Conservation (phyloP, 257 asterid genomes). For the Solanum appendiculatum region DNA sequence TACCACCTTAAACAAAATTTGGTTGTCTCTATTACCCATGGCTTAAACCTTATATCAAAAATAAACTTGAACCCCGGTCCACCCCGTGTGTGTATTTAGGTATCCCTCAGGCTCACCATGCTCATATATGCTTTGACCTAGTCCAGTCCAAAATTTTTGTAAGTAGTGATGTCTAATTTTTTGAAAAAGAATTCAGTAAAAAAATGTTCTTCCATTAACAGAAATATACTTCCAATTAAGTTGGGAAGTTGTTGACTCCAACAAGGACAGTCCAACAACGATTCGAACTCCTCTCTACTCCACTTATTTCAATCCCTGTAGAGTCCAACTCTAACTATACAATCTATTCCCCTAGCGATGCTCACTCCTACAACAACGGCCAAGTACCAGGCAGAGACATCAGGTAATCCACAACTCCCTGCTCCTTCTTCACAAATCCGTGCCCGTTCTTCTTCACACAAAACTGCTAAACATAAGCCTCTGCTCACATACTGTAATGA, state of each 20-base stretch:
- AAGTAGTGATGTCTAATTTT: background rate
- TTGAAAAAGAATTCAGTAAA: background rate
- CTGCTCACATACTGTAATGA: background rate
- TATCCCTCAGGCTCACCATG: background rate
- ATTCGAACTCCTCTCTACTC: background rate
- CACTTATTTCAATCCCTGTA: background rate
- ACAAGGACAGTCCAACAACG: background rate
- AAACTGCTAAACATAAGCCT: background rate
- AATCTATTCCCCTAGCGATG: background rate
- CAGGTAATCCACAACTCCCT: background rate
- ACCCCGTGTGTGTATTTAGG: background rate
- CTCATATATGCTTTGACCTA: background rate
- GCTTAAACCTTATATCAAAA: background rate
- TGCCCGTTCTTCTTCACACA: background rate
- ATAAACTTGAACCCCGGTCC: background rate
- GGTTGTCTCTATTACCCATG: background rate
- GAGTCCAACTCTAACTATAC: background rate
- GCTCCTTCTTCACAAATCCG: background rate
- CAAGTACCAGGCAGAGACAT: background rate
- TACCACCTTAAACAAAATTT: background rate
- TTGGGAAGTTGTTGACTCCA: background rate
- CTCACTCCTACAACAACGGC: background rate
- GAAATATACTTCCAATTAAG: constrained; percentile 24
- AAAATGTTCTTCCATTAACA: background rate
- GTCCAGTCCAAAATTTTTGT: background rate